phyloP scores from a whole-genome alignment of 306 rosid species.

The Dicorynia guianensis region DNA sequence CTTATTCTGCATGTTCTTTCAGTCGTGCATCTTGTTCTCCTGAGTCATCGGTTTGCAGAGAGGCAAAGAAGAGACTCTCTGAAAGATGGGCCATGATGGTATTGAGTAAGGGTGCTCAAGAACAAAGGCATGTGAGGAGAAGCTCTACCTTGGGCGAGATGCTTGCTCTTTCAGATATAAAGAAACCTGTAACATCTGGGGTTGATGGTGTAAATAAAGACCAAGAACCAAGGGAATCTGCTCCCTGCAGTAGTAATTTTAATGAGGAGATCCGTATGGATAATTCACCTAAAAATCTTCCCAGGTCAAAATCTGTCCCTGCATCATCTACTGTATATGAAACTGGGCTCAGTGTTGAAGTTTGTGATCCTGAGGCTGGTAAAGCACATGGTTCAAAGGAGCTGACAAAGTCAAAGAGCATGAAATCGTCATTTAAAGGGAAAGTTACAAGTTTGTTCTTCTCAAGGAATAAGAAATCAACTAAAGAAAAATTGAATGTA shows the following conservation, averaged over 20 bases:
- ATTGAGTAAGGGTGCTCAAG: conserved; percentile 63
- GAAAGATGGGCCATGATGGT: conserved; percentile 93
- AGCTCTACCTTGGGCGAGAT: conserved; percentile 93
- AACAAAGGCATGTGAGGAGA: conserved; percentile 60
- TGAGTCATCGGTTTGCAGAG: conserved; percentile 89
- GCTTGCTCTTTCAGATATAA: conserved; percentile 82
- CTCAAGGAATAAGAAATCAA: conserved; percentile 77
- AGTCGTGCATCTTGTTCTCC: conserved; percentile 82
- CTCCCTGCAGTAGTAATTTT: conserved; percentile 53
- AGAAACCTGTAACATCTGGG: conserved; percentile 58
- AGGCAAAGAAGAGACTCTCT: conserved; percentile 92
- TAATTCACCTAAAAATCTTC: conserved; percentile 61
- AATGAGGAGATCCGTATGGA: conserved; percentile 48
- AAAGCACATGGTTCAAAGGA: conserved; percentile 54
- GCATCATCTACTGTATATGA: conserved; percentile 61
- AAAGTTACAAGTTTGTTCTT: conserved; percentile 86
- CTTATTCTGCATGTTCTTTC: conserved; percentile 75
- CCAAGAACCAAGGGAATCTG: conserved; percentile 57
- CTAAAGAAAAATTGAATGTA: conserved; percentile 62
- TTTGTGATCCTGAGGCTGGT: conserved; percentile 51
- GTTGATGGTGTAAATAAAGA: conserved; percentile 50
- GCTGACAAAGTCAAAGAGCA: conserved; percentile 66
- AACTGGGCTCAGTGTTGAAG: conserved; percentile 51
- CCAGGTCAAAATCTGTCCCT: conserved; percentile 86
- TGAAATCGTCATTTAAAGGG: conserved; percentile 79